Base-by-base conservation (phyloP, 1,284 basidiomycete genomes). In the Leccinum insigne region DNA sequence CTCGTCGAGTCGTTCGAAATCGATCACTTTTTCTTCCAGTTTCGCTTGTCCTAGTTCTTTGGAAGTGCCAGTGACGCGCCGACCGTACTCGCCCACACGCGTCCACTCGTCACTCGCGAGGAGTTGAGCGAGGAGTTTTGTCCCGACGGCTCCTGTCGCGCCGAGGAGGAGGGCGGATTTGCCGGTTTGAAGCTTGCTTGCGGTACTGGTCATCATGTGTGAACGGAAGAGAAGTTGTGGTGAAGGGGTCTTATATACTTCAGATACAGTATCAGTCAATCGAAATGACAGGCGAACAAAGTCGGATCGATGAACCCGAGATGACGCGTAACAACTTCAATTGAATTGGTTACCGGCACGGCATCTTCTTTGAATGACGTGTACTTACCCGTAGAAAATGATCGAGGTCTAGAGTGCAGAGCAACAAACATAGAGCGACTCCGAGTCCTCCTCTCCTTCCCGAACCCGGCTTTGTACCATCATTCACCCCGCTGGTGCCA, bases 21-120 rank as follows among this genome's bases (percentile, higher is more conserved):
- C 85, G 65, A 93, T 81, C 2, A 77, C 75, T 69, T 84, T 83
- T 76, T 92, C 88, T 68, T 85, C 83, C 10, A 89, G 78, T 69
- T 87, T 87, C 7, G 80, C 81, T 64, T 59, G 57, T 6, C 13
- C 49, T 57, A 10, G 16, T 47, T 47, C n/a, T n/a, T n/a, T 47
- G n/a, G 57, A 11, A 6, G 83, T 73, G 6, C 77, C 61, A 0
- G 85, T 89, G 5, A 86, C 76, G 18, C 83, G 79, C 13, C 90
- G 81, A 1, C 91, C 90, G 66, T 85, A 89, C 69, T 91, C 90
- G 64, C 83, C 85, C 6, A 92, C 85, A 47, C 80, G 81, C 2
- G 82, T 77, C 78, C 83, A 88, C 29, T 84, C 73, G 9, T 83
- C 71, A 5, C 82, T 85, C 3, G 80, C 73, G 56, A 93, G 82